Base-by-base conservation (phyloP, 257 asterid genomes). In the Przewalskia tangutica region DNA sequence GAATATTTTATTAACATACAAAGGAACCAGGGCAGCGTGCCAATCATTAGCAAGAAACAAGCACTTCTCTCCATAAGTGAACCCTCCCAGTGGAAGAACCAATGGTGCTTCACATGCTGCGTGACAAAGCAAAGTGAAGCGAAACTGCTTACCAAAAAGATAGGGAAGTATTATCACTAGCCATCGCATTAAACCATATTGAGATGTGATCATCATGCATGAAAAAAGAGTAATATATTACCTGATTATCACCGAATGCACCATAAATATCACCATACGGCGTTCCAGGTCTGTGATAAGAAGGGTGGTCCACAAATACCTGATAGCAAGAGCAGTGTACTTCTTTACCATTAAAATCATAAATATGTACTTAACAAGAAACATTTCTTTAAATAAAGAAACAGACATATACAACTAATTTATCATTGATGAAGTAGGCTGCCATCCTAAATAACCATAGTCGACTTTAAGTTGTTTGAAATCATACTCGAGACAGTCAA, bases 61-160 rank as follows among this genome's bases (percentile, higher is more conserved):
- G 85, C 97, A 96, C 59, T 96, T 92, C 87, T 96, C 97, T 80
- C 98, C 98, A 34, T 94, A 96, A 36, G 97, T 94, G 87, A 85
- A 94, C 46, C 99, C 99, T 85, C 99, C 98, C 66, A 96, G 78
- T 3, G 95, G 94, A 85, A 96, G 94, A 88, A 94, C 93, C 83
- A 96, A 89, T 18, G 98, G 98, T 85, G 98, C 99, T 91, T 96
- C 99, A 84, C 98, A 94, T 51, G 98, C 99, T 82, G 97, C 98
- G 77, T 96, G 95, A 84, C 98, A 96, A 81, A 96, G 97, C 86
- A 96, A 88, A 60, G 98, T 94, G 96, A 96, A 94, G 82, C 99
- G 91, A 82, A 93, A 96, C 99, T 96, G 94, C 87, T 82, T 77
- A 65, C 83, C 87, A 84, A 84, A 86, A 68, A 77, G 59, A 77